Conservation (phyloP, 2,329 filamentous ascomycete genomes). For the Keithomyces neogunnii region DNA sequence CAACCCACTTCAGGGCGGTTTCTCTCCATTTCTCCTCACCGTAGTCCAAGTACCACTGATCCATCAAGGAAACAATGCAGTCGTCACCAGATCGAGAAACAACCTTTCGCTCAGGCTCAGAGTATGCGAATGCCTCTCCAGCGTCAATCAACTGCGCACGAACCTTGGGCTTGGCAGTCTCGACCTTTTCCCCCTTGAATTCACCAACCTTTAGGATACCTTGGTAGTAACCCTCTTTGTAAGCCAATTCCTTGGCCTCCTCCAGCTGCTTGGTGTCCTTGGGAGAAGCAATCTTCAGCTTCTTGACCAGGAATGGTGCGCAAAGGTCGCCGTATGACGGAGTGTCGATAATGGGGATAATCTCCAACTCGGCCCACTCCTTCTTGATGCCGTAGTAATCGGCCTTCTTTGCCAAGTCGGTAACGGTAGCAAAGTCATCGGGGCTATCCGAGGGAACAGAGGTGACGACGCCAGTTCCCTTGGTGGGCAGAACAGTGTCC, state of each 20-base stretch:
- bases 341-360: constrained; percentile 81
- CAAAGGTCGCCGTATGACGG: constrained; percentile 80
- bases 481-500: constrained; percentile 84
- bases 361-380: constrained; percentile 90
- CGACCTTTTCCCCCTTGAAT: constrained; percentile 79
- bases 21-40: constrained; percentile 83
- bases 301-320: constrained; percentile 75
- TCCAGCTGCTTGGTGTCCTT: constrained; percentile 86
- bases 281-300: constrained; percentile 92
- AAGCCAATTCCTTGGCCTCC: constrained; percentile 91
- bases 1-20: constrained; percentile 63
- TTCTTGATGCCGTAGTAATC: constrained; percentile 95
- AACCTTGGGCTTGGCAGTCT: constrained; percentile 79
- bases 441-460: constrained; percentile 90
- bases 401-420: constrained; percentile 86
- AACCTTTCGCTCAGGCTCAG: constrained; percentile 85
- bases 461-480: constrained; percentile 94
- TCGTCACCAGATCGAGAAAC: constrained; percentile 84
- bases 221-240: constrained; percentile 97
- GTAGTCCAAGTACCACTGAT: constrained; percentile 98
- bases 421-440: constrained; percentile 85
- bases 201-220: constrained; percentile 83
- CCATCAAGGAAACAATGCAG: constrained; percentile 85
- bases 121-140: constrained; percentile 80
- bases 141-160: constrained; percentile 67